Evolutionary conservation across 1,284 basidiomycete genomes (phyloP).

Genomic region (Apiotrichum mycotoxinovorans): DNA sequence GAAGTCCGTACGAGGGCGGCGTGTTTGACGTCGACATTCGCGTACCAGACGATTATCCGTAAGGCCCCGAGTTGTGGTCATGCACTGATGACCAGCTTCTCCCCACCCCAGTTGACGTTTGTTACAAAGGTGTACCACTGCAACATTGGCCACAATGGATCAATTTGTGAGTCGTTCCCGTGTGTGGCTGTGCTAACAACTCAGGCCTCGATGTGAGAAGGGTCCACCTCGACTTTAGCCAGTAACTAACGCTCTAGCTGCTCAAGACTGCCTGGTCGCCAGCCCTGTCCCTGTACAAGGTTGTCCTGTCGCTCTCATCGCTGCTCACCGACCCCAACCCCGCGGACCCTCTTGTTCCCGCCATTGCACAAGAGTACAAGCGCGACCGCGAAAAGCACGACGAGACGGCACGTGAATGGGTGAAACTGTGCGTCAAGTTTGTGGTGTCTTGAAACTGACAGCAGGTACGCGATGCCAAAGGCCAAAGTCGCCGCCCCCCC

Average conservation of each 20-base stretch:
- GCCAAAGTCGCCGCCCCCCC: slow-evolving; percentile 5
- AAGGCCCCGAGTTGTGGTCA: slow-evolving; percentile 39
- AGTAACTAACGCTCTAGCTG: slow-evolving; percentile 58
- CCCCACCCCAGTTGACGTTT: slow-evolving; percentile 74
- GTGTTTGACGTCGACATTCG: slow-evolving; percentile 70
- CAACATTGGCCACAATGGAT: slow-evolving; percentile 70
- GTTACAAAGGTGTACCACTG: slow-evolving; percentile 87
- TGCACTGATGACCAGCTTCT: slow-evolving; percentile 58
- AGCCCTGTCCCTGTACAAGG: slow-evolving; percentile 84
- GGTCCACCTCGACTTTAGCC: not conserved
- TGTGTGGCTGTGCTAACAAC: slow-evolving; percentile 8
- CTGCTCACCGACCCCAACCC: slow-evolving; percentile 97
- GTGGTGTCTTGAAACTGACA: not conserved
- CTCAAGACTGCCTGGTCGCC: slow-evolving; percentile 88
- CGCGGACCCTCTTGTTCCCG: slow-evolving; percentile 63
- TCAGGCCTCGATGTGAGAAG: slow-evolving; percentile 45
- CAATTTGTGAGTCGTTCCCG: slow-evolving; percentile 43
- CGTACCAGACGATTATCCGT: slow-evolving; percentile 79
- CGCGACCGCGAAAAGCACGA: slow-evolving; percentile 85
- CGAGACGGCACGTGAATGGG: slow-evolving; percentile 89
- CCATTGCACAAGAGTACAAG: slow-evolving; percentile 76
- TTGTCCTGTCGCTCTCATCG: slow-evolving; percentile 89
- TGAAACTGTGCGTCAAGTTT: slow-evolving; percentile 74
- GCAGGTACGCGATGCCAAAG: slow-evolving; percentile 36
- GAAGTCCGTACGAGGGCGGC: slow-evolving; percentile 83